A percentile compares a stretch with the other conserved stretches of the same genome.
These are phyloP conservation scores for Fraxinus latifolia DNA, from an alignment of 305 asterid species.

Conservation along the genomic window DNA sequence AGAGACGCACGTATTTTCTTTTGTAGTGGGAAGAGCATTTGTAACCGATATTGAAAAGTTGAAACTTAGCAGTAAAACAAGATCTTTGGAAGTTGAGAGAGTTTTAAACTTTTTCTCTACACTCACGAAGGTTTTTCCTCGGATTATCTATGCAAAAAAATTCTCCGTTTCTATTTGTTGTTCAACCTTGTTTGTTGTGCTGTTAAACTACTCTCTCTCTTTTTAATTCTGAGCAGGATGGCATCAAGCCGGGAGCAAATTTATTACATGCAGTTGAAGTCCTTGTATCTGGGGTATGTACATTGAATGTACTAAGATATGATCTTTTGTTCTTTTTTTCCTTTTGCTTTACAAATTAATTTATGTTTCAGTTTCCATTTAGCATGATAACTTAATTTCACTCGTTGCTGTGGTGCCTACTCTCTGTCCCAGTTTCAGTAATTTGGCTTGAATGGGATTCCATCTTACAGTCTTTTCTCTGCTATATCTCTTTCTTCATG, in stretches of 20 bases:
- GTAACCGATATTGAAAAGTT: conserved; percentile 94
- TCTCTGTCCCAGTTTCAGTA: not conserved
- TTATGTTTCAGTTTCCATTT: conserved; percentile 11
- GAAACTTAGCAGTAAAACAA: conserved; percentile 89
- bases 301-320: conserved; percentile 20
- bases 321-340: no score
- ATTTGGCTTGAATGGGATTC: conserved; percentile 5
- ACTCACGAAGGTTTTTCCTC: conserved; percentile 62
- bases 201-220: conserved; percentile 17
- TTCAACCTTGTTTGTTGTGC: conserved; percentile 8
- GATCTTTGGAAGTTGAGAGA: conserved; percentile 88
- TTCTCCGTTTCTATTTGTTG: conserved; percentile 9
- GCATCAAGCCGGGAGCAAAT: conserved; percentile 82
- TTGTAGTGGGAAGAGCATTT: conserved; percentile 98
- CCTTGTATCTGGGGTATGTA: conserved; percentile 91
- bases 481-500: conserved; percentile 17
- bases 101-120: conserved; percentile 77
- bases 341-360: no score
- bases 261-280: conserved; percentile 91
- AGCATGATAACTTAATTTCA: not conserved
- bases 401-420: conserved; percentile 9
- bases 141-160: conserved; percentile 13
- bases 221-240: conserved; percentile 63
- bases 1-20: conserved; percentile 95
- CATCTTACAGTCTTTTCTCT: conserved; percentile 3